Evolutionary conservation across 2,329 filamentous ascomycete species (phyloP).

Genomic region (Alternaria novae-zelandiae): DNA sequence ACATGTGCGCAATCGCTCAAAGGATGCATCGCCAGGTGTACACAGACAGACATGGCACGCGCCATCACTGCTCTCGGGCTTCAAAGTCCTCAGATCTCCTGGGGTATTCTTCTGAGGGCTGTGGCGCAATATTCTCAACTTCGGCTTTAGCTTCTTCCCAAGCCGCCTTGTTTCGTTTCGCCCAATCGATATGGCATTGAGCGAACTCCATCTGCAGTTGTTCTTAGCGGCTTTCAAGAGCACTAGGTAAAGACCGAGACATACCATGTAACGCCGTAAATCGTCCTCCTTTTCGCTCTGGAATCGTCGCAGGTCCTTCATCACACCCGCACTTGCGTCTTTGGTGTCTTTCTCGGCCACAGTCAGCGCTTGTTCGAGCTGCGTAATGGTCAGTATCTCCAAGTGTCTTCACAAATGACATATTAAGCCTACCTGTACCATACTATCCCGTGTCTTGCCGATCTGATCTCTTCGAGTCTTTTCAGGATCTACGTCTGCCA

Average conservation of each 20-base stretch:
- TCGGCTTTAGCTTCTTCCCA: conserved; percentile 91
- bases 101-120: conserved; percentile 27
- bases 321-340: conserved; percentile 85
- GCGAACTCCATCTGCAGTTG: conserved; percentile 79
- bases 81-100: conserved; percentile 20
- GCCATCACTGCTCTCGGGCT: not conserved
- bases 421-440: conserved; percentile 53
- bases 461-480: conserved; percentile 90
- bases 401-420: not conserved
- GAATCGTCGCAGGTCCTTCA: conserved; percentile 90
- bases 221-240: not conserved
- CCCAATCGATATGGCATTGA: conserved; percentile 92
- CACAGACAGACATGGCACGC: not conserved
- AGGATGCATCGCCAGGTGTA: not conserved
- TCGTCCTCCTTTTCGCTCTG: conserved; percentile 96
- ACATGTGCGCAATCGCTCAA: not conserved
- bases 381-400: conserved; percentile 22
- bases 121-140: conserved; percentile 79
- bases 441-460: conserved; percentile 90
- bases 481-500: conserved; percentile 95
- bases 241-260: conserved; percentile 36
- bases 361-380: conserved; percentile 86
- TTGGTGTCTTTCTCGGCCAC: conserved; percentile 91
- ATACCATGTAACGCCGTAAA: conserved; percentile 91
- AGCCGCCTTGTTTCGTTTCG: conserved; percentile 85